Evolutionary conservation across 2,329 filamentous ascomycete genomes (phyloP).

Genomic region (Phyllosticta citribraziliensis): DNA sequence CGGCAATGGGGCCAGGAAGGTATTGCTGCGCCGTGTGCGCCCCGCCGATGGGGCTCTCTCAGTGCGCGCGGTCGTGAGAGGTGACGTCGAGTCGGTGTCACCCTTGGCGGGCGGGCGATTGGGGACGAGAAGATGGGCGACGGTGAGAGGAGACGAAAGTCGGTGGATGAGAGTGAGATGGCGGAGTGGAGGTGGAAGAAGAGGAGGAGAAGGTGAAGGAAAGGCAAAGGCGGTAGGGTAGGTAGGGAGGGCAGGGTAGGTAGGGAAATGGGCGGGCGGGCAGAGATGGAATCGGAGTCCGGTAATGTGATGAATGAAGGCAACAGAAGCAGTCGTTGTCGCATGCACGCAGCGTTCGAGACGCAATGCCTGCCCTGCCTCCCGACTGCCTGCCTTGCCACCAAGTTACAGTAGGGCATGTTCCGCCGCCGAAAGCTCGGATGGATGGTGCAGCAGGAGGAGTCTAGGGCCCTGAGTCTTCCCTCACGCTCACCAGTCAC

Average conservation of each 20-base stretch:
- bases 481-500: no score
- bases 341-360: not conserved
- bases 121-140: not conserved
- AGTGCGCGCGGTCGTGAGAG: slow-evolving; percentile 3
- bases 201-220: not conserved
- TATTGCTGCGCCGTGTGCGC: slow-evolving; percentile 3
- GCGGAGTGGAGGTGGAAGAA: not conserved
- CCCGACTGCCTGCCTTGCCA: no score
- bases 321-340: not conserved
- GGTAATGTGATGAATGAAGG: not conserved
- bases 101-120: slow-evolving; percentile 4
- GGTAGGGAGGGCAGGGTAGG: not conserved
- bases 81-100: slow-evolving; percentile 8
- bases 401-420: no score
- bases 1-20: not conserved
- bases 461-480: no score
- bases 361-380: not conserved
- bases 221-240: not conserved
- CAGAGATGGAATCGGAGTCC: not conserved
- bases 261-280: not conserved
- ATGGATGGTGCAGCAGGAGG: no score
- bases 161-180: not conserved
- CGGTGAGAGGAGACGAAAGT: not conserved
- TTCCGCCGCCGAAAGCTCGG: no score
- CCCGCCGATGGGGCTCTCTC: slow-evolving; percentile 9